Base-by-base conservation (phyloP, 108 stramenopile genomes). In the Pseudonitzschia multiseries region DNA sequence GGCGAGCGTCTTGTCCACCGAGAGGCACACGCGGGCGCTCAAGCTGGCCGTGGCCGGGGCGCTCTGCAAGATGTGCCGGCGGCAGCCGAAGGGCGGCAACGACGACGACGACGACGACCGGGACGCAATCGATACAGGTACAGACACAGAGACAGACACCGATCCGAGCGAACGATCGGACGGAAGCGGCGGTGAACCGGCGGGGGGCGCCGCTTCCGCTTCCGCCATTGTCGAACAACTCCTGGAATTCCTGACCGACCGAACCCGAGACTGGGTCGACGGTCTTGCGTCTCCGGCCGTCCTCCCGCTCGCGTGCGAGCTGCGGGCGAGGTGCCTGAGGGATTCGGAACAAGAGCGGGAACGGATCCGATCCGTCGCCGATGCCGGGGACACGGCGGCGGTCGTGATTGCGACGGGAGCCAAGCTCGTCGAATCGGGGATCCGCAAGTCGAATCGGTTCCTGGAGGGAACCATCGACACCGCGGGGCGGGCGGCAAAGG, bases 331-430 rank as follows among this genome's bases (percentile, higher is more conserved):
- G 24, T 74, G 72, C 29, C 36, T 74, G 64, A 8, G 69, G 4
- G 21, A 41, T 42, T 0, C 69, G 13, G 69, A 79, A 2, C 67
- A 29, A 42, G 60, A 79, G 56, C 48, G 71, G 27, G 57, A 68
- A 41, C 65, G 61, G 44, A 43, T 69, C 8, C 72, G 56, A 10
- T n/a, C 21, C 1, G 74, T 84, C 0, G 50, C 57, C 14, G 53
- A 78, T 13, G 63, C 46, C n/a, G 75, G 77, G 29, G 74, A 78
- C 22, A 65, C 53, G 8, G 70, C 77, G 2, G 74, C 77, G 27
- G 44, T 71, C 8, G 14, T 65, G 13, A 77, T 84, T 28, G 72
- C 79, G 12, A 66, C 69, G 2, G 57, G 73, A 0, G 83, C 83
- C 29, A 68, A 73, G 29, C 18, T 71, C 3, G 57, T 84, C 4